Conservation (phyloP, 345 rosid species). For the Microcos paniculata region DNA sequence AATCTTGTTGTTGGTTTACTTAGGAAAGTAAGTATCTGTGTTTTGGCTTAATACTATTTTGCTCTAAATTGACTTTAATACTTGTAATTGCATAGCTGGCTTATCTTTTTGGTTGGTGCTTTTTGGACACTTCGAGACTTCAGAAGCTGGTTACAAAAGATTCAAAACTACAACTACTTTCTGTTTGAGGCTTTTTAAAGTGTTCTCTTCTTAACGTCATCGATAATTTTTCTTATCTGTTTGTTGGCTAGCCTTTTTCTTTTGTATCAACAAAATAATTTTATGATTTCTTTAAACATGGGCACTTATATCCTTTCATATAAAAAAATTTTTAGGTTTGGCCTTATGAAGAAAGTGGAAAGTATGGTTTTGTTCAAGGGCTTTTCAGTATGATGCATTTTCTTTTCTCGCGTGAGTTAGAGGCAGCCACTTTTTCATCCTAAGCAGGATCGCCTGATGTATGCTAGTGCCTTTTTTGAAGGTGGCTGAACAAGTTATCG, state of each 20-base stretch:
- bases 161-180: not conserved
- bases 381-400: slow-evolving; percentile 71
- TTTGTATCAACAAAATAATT: not conserved
- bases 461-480: slow-evolving; percentile 16
- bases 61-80: slow-evolving; percentile 5
- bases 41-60: not conserved
- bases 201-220: slow-evolving; percentile 11
- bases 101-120: not conserved
- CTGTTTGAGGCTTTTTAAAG: not conserved
- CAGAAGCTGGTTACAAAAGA: not conserved
- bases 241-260: not conserved
- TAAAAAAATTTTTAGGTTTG: slow-evolving; percentile 51
- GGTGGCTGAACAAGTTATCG: not conserved
- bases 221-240: not conserved
- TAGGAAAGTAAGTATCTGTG: slow-evolving; percentile 59
- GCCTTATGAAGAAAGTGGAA: slow-evolving; percentile 90
- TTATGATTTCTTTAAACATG: not conserved
- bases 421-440: slow-evolving; percentile 27
- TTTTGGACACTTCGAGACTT: slow-evolving; percentile 2
- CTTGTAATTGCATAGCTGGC: not conserved
- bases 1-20: slow-evolving; percentile 89
- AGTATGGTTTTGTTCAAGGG: slow-evolving; percentile 85
- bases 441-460: slow-evolving; percentile 48
- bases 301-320: not conserved
- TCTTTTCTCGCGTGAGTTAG: slow-evolving; percentile 57